Percentiles rank a stretch among this genome's conserved stretches.
Conservation (phyloP, 495 filamentous ascomycete genomes). For the Symbiotaphrina buchneri region DNA sequence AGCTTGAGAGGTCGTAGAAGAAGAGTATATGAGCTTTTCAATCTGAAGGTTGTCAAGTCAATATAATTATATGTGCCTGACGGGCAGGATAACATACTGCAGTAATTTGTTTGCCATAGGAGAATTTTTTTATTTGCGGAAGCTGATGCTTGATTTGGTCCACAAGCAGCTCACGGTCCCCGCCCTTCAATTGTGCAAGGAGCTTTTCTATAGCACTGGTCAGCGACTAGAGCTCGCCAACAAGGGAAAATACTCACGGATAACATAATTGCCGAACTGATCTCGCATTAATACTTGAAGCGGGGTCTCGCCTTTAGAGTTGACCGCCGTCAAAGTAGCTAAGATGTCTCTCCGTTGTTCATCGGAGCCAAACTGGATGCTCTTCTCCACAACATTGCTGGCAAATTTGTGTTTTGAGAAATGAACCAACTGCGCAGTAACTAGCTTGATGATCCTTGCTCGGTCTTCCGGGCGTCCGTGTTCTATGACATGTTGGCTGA, state of each 20-base stretch:
- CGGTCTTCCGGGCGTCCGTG: slow-evolving; percentile 61
- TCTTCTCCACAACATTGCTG: slow-evolving; percentile 94
- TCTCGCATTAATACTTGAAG: slow-evolving; percentile 68
- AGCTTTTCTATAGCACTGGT: slow-evolving; percentile 41
- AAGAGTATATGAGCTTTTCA: slow-evolving; percentile 14
- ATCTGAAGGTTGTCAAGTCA: slow-evolving; percentile 7
- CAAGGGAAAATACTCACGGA: slow-evolving; percentile 44
- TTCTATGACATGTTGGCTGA: slow-evolving; percentile 81
- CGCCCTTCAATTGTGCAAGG: slow-evolving; percentile 39
- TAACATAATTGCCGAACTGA: slow-evolving; percentile 88
- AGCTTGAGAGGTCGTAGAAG: slow-evolving; percentile 12
- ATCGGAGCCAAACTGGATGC: slow-evolving; percentile 48
- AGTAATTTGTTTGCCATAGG: slow-evolving; percentile 56
- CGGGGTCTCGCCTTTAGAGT: slow-evolving; percentile 40
- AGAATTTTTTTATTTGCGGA: slow-evolving; percentile 43
- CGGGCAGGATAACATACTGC: slow-evolving; percentile 3
- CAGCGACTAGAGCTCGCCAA: neutral
- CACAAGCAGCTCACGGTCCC: slow-evolving; percentile 41
- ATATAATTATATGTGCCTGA: neutral
- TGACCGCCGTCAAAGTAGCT: slow-evolving; percentile 30
- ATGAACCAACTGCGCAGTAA: slow-evolving; percentile 28
- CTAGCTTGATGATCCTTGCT: slow-evolving; percentile 43
- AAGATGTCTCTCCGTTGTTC: slow-evolving; percentile 54
- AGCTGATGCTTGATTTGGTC: slow-evolving; percentile 58
- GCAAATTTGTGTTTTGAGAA: slow-evolving; percentile 59